Evolutionary conservation across 179 eudicot species (phyloP).

Genomic region (Silene noctiflora): DNA sequence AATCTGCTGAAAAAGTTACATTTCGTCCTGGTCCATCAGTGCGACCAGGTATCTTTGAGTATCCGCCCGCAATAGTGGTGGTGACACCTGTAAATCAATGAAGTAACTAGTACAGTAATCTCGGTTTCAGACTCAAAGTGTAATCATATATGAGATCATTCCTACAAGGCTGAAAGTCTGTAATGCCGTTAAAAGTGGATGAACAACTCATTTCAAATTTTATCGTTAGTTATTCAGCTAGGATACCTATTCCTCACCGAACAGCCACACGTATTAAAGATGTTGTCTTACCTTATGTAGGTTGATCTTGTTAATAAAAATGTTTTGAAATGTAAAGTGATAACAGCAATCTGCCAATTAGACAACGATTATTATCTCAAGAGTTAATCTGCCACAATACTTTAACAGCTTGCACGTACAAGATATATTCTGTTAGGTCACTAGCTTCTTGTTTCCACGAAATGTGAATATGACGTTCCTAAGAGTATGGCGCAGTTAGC

Average conservation of each 20-base stretch:
- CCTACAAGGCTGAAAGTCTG: too few relatives aligned
- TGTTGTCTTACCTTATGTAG: neutral
- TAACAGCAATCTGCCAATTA: too few relatives aligned
- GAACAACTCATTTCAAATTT: neutral
- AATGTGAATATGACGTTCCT: too few relatives aligned
- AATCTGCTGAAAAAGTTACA: slow-evolving; percentile 61
- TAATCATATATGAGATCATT: neutral
- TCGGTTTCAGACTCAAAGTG: neutral
- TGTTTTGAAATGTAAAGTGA: neutral
- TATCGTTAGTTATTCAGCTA: neutral
- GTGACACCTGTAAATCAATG: slow-evolving; percentile 43
- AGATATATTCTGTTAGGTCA: too few relatives aligned
- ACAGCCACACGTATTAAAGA: neutral
- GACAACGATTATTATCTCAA: too few relatives aligned
- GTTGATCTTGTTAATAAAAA: neutral
- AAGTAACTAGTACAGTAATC: neutral
- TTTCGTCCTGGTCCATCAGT: slow-evolving; percentile 61
- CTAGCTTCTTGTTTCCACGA: too few relatives aligned
- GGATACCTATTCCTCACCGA: too few relatives aligned
- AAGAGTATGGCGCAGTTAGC: too few relatives aligned
- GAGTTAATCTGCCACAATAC: too few relatives aligned
- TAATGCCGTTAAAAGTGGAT: neutral
- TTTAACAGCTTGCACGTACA: too few relatives aligned
- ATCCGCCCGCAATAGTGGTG: slow-evolving; percentile 76
- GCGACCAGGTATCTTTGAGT: slow-evolving; percentile 36